phyloP scores from a whole-genome alignment of 2,329 filamentous ascomycete species.

The Colletotrichum tabaci region DNA sequence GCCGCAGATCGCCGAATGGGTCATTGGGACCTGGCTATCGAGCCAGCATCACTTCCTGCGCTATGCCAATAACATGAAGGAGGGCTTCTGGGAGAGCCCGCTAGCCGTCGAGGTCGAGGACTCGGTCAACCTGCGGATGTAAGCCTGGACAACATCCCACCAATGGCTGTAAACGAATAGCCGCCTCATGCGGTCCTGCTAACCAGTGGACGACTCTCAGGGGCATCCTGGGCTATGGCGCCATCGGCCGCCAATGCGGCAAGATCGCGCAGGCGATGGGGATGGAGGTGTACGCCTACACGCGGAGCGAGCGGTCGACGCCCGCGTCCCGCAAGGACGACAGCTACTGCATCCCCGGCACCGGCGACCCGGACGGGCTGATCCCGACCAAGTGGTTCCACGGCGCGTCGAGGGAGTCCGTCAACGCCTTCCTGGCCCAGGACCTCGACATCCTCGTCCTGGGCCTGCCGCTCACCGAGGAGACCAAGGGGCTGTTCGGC shows the following conservation, averaged over 20 bases:
- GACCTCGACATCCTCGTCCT: constrained; percentile 62
- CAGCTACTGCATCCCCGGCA: constrained; percentile 76
- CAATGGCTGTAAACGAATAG: too few species aligned
- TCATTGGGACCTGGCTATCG: constrained; percentile 54
- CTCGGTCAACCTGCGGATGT: constrained; percentile 54
- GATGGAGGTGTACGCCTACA: constrained; percentile 79
- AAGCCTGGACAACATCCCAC: constrained; percentile 26
- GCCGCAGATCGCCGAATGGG: constrained; percentile 59
- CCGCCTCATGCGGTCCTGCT: background rate
- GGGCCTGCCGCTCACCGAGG: constrained; percentile 57
- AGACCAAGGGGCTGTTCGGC: constrained; percentile 59
- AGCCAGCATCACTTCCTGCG: constrained; percentile 51
- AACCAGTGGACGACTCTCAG: constrained; percentile 34
- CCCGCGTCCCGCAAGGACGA: constrained; percentile 69
- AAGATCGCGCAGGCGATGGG: constrained; percentile 71
- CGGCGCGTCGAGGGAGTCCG: constrained; percentile 48
- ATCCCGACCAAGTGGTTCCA: constrained; percentile 61
- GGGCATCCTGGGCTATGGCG: constrained; percentile 61
- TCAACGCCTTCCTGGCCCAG: constrained; percentile 59
- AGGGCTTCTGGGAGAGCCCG: constrained; percentile 24
- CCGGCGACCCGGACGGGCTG: constrained; percentile 61
- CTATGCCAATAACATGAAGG: constrained; percentile 50
- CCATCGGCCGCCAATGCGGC: constrained; percentile 60
- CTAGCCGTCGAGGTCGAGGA: constrained; percentile 46
- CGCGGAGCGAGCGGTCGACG: constrained; percentile 71